Evolutionary conservation across 2,329 filamentous ascomycete species (phyloP), one percentile per base, ranked within the genome.

Genomic region (Aaosphaeria pasadenensis): DNA sequence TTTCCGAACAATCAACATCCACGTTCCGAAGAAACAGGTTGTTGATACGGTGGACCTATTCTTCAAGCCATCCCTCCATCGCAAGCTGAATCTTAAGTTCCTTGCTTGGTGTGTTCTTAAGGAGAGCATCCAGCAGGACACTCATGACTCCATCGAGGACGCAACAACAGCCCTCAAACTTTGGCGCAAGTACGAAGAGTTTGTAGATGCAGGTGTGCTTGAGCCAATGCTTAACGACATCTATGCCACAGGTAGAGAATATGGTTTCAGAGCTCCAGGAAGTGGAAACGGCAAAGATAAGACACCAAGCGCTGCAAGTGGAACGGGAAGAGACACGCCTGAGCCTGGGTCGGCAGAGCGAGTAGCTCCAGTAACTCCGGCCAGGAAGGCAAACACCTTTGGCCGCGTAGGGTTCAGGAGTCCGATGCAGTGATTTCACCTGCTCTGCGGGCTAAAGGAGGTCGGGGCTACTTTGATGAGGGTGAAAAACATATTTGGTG

Each of bases 1-100:
- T 71, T 97, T 99, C 74, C 89, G 94, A 45, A 95, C 95, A 47
- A 95, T 96, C 72, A 99, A 99, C 70, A 96, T 99, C 47, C 89
- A 96, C 67, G 88, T 99, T 0, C 94, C 95, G 1, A 89, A 87
- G 65, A 72, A 82, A 4, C 94, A 99, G 68, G 87, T 96, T 33
- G 90, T 99, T 47, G 94, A 99, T 71, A 99, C 95, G 0, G 91
- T 91, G 57, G 87, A 95, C 54, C 79, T 96, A 1, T 97, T 95
- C 75, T 95, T 88, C 71, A 84, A 95, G 49, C 84, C 87, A 47
- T 79, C 83, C 11, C 86, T 90, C 31, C 81, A 89, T 45, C 85
- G 95, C n/a, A 94, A 91, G 64, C 81, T 99, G 2, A 94, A 88
- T 6, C 78, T 99, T 17, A 88, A 92, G 30, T 97, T 96, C 67